Base-by-base conservation (phyloP, 2,329 filamentous ascomycete genomes). In the Xylariomycetidae sp. region DNA sequence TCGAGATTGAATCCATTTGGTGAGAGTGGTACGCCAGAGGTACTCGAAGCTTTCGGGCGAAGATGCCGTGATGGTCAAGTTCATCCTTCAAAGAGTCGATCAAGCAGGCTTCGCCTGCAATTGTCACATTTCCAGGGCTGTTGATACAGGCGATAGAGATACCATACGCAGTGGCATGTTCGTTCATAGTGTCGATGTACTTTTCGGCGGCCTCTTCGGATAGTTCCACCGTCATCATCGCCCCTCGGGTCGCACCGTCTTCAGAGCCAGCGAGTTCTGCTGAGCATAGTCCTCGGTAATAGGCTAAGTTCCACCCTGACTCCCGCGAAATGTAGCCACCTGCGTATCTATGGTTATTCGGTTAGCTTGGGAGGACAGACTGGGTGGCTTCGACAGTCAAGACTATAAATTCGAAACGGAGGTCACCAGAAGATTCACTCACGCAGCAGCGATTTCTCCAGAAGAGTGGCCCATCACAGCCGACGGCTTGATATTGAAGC, bases 391-490 rank as follows among this genome's bases (percentile, higher is more conserved):
- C n/a, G n/a, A n/a, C n/a, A n/a, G 15, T 15, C 3, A 17, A 13
- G 13, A 6, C n/a, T 25, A 31, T 20, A 29, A 10, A 20, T 16
- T 35, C 7, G 14, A 12, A 5, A 3, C 5, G 26, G 3, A 8
- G 2, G 13, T 6, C 14, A 17, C 6, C 13, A 12, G 4, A 9
- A 9, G 18, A n/a, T 10, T 13, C 10, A 35, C 33, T 44, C 59
- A 56, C 0, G 50, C 52, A 3, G 55, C 54, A 0, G 42, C 55
- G 6, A 58, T 55, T 31, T 58, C 55, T 0, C 55, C 55, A 1
- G 50, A 52, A 1, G 52, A 56, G 20, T 64, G 53, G 6, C 62
- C 60, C 2, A 54, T 64, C 19, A 69, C 64, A 27, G 56, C 50
- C 4, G 39, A 34, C 3, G 61, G 57, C 9, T 42, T 33, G 6